Evolutionary conservation across 495 filamentous ascomycete species (phyloP), one percentile per base, ranked within the genome.

Genomic region (Opeltia flavorubescens): DNA sequence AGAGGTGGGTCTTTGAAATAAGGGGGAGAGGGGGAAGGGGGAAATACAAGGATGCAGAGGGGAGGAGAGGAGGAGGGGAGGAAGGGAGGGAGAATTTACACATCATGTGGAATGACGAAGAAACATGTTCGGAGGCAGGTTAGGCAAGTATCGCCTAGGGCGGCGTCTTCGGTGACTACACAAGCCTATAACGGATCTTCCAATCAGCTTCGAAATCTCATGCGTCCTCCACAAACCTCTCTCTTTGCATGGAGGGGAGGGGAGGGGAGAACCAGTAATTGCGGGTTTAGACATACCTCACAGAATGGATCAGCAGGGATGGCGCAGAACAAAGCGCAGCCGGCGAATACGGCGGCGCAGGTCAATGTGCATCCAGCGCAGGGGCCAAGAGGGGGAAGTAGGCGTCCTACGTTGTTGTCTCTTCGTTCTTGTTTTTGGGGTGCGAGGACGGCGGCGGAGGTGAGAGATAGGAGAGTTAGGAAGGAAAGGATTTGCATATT

Each of bases 91-190:
- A n/a, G n/a, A n/a, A n/a, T n/a, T n/a, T n/a, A n/a, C n/a, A n/a
- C n/a, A n/a, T n/a, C n/a, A n/a, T n/a, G n/a, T n/a, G n/a, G n/a
- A 13, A 35, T 35, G 1, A 5, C 33, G 17, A 40, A 18, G 12
- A 40, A 40, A 21, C 36, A 40, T 18, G n/a, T 21, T 20, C 36
- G 4, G 1, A 40, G 2, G 12, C 36, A 40, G 8, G 15, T 24
- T 12, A 40, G 20, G 24, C 36, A 40, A 4, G 15, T 24, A 21
- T 40, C 36, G 36, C 36, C 36, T 5, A 40, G 17, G 6, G 36
- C 36, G n/a, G 36, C 36, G 17, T 40, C 36, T 40, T 40, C 36
- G 36, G 36, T 40, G n/a, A 40, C 36, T 15, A 40, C 36, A 13
- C 36, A 40, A 13, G 36, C 36, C 36, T 40, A 40, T 24, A 4